Percentiles rank a stretch among this genome's conserved stretches.
Conservation (phyloP, 2,329 filamentous ascomycete genomes). For the Clarireedia paspali region DNA sequence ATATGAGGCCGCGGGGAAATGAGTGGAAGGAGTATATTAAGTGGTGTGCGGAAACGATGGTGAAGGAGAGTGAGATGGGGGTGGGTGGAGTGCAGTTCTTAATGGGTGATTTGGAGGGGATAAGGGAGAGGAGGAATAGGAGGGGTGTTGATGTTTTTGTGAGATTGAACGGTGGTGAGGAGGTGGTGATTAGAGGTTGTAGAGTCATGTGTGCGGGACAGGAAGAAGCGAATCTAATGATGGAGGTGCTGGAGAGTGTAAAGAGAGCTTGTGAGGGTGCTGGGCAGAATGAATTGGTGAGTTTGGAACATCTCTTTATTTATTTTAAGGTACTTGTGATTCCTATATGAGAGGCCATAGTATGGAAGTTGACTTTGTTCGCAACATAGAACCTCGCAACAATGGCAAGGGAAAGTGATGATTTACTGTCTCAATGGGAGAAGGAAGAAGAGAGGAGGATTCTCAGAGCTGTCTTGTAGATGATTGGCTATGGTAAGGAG, state of each 20-base stretch:
- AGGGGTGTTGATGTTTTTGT: not conserved
- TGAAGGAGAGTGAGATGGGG: not conserved
- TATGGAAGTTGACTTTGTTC: not conserved
- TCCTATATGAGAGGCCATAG: not conserved
- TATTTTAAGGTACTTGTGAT: not conserved
- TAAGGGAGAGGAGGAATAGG: not conserved
- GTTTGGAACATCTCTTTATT: not conserved
- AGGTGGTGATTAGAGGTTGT: not conserved
- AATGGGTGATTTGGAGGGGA: not conserved
- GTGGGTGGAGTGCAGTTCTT: not conserved
- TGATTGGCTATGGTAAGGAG: not conserved
- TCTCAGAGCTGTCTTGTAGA: not conserved
- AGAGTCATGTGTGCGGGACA: not conserved
- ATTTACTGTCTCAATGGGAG: not conserved
- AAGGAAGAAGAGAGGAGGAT: not conserved
- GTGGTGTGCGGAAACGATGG: not conserved
- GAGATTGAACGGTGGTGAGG: not conserved
- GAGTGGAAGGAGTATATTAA: conserved; percentile 1
- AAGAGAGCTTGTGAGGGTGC: too few relatives aligned
- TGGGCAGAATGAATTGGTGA: too few relatives aligned
- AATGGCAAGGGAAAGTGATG: not conserved
- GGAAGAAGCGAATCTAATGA: not conserved
- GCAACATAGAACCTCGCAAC: not conserved
- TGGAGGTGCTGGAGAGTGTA: not conserved
- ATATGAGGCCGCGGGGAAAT: not conserved